Base-by-base conservation (phyloP, 2,329 filamentous ascomycete species). In the Apiospora sp. region DNA sequence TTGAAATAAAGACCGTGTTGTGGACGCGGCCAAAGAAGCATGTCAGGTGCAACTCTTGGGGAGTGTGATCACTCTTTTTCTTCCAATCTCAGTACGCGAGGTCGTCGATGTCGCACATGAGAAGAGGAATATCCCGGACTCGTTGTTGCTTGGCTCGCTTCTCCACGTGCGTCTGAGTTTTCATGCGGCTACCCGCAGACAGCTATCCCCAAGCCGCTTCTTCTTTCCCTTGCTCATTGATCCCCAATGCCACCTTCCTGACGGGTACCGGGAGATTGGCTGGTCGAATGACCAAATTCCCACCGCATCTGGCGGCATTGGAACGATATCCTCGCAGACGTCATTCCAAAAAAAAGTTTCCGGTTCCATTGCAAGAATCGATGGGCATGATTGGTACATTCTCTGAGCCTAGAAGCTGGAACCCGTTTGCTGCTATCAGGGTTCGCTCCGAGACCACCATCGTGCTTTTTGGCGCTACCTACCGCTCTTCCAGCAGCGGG, bases 381-480 rank as follows among this genome's bases (percentile, higher is more conserved):
- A n/a, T n/a, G 30, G 54, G 58, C 58, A 64, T 64, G 58, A 64
- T 64, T 64, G 58, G 58, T 16, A 64, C 22, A 41, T 64, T 22
- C 58, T 24, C 34, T 41, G 34, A 41, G 19, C 58, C 6, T 10
- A n/a, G 30, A 64, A 64, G 58, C 22, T 24, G 58, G 58, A 41
- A 64, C 34, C 34, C 58, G 58, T 41, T 41, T 5, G 34, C 58
- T 64, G 27, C 54, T 41, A 3, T 22, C 22, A 2, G 16, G 19
- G 58, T 12, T 22, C 16, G 16, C 30, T n/a, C 54, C 16, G 19
- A n/a, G 54, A 19, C 54, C 24, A 30, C 51, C 13, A 12, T 30
- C 14, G 14, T 13, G 51, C 14, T 58, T 30, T 30, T 41, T 41
- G 51, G 51, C 13, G 24, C 34, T 61, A 2, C 30, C 7, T 41